Base-by-base conservation (phyloP, 768 basidiomycete genomes). In the Crucibulum laeve region DNA sequence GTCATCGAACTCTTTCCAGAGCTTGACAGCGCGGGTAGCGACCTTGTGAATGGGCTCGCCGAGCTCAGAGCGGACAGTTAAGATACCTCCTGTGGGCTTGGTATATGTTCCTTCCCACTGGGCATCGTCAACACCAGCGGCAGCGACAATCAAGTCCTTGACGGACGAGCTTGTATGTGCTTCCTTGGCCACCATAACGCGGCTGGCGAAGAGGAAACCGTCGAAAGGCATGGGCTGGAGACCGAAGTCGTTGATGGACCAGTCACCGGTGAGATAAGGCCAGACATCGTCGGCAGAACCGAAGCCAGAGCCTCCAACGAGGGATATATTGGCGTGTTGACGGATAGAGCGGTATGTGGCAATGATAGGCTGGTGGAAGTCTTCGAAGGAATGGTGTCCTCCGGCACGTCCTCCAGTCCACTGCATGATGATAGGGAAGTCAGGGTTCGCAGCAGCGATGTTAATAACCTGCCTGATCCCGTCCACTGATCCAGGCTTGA, bases 1-100 rank as follows among this genome's bases (percentile, higher is more conserved):
- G 55, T 95, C 84, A 57, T 99, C 96, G 60, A 97, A 97, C 70
- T 98, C 94, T 65, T 93, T 92, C 96, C 96, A 99, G 32, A 99
- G 75, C 73, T 90, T 97, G 64, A 99, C 91, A 25, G 80, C 96
- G 38, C 96, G 88, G 32, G 85, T 99, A 25, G 96, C 94, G 59
- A 99, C 90, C 74, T 99, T 99, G 73, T 99, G 96, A 54, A 98
- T 98, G 8, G 96, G 96, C 64, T 99, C 96, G 30, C 94, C 94
- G 38, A 99, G 79, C 72, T 99, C 96, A 3, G 95, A 98, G 52
- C 86, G 88, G 48, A 99, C 96, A 4, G 95, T 98, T 48, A 98
- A 77, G 53, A 98, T 87, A 25, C 96, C 95, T 45, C 95, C 96
- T 4, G 93, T 96, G 47, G 93, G 87, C 67, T 90, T 92, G 50